Evolutionary conservation across 2,329 filamentous ascomycete genomes (phyloP).

Genomic region (Penicillium freii): DNA sequence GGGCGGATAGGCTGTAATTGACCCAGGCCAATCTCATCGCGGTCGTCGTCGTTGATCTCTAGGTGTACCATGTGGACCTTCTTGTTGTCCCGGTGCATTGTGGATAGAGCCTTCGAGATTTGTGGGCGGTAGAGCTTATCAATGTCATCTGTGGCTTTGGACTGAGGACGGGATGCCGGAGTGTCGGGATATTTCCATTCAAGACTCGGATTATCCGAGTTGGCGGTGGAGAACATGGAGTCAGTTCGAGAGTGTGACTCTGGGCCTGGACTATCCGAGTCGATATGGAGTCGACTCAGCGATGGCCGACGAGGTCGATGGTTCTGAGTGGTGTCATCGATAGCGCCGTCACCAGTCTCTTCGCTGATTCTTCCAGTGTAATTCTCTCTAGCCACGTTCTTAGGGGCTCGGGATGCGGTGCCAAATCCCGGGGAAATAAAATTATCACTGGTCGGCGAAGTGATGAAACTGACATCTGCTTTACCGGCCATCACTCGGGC

Average conservation of each 20-base stretch:
- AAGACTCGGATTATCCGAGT: conserved; percentile 26
- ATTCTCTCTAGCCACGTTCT: neutral
- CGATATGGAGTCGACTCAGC: conserved; percentile 14
- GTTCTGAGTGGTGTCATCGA: conserved; percentile 14
- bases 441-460: conserved; percentile 24
- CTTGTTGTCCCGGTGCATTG: conserved; percentile 33
- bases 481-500: conserved; percentile 91
- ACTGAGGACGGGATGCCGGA: conserved; percentile 37
- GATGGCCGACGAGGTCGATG: conserved; percentile 20
- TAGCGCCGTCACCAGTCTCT: conserved; percentile 5
- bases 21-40: conserved; percentile 32
- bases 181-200: conserved; percentile 37
- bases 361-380: conserved; percentile 4
- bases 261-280: conserved; percentile 9
- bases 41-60: conserved; percentile 36
- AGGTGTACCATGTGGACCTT: conserved; percentile 37
- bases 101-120: conserved; percentile 36
- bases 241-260: conserved; percentile 31
- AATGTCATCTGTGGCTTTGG: conserved; percentile 36
- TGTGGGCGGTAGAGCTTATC: conserved; percentile 31
- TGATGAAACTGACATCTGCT: conserved; percentile 43
- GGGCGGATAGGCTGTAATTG: conserved; percentile 37
- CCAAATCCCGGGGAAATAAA: conserved; percentile 14
- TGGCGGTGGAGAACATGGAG: conserved; percentile 31
- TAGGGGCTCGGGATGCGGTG: conserved; percentile 9